These are phyloP conservation scores for Pseudohyphozyma bogoriensis DNA, from an alignment of 768 basidiomycete species.

Conservation along the genomic window DNA sequence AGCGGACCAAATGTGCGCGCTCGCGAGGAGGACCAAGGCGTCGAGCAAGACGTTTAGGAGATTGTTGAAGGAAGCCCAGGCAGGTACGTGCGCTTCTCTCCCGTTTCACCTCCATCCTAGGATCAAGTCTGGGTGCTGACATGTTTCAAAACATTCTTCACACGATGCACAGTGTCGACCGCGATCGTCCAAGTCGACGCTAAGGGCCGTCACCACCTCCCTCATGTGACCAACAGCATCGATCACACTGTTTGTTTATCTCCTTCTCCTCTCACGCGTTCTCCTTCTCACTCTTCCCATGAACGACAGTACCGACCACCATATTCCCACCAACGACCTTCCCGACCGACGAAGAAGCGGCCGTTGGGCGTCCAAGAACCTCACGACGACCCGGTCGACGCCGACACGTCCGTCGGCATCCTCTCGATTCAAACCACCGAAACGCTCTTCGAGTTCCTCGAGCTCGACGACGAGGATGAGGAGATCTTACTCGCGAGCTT, in stretches of 20 bases:
- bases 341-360: background rate
- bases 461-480: background rate
- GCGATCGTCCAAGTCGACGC: background rate
- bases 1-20: background rate
- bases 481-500: background rate
- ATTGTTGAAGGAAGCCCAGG: background rate
- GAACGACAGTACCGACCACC: background rate
- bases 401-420: background rate
- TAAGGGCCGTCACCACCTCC: background rate
- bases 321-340: background rate
- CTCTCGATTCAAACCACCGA: background rate
- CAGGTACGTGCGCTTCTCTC: too few species aligned
- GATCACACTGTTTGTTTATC: background rate
- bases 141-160: background rate
- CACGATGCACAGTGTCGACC: background rate
- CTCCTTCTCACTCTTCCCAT: too few species aligned
- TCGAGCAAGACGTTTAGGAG: background rate
- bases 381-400: background rate
- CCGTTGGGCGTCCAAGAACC: background rate
- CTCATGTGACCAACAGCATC: background rate
- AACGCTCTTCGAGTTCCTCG: background rate
- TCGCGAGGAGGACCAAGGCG: background rate
- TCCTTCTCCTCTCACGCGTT: background rate
- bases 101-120: background rate
- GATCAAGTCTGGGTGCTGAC: too few species aligned